Evolutionary conservation across 2,329 filamentous ascomycete species (phyloP), one percentile per base, ranked within the genome.

Genomic region (Claviceps cyperi): DNA sequence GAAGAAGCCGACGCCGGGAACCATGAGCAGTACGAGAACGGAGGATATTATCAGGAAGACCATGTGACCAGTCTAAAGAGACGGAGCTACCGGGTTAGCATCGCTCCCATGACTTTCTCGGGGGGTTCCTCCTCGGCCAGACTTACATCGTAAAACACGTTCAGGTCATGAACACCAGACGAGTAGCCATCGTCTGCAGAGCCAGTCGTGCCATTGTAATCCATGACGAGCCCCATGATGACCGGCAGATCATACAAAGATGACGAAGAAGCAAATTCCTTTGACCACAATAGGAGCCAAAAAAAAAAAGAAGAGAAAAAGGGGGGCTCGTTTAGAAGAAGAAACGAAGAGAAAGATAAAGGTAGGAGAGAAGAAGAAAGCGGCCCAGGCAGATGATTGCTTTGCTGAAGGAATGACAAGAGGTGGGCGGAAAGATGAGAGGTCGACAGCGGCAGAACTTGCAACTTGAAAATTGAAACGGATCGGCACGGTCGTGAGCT

Each of bases 1-100:
- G 76, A 94, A 94, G 75, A 94, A 92, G 49, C 87, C 89, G 61
- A 94, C 88, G 51, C 89, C 89, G 38, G 89, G 89, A 65, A 94
- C 88, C 88, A 94, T 94, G 63, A 94, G 80, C 58, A 94, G 73
- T 51, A 94, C 88, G 46, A 94, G 78, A 15, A 85, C 86, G 3
- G 87, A 78, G 36, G 79, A 80, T 49, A 80, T 79, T 60, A 89
- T 73, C 62, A 94, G 78, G 83, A 86, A 95, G 51, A 83, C 79
- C 61, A 94, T 80, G 69, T 94, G 81, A 62, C 88, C 89, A 52
- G 81, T 76, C 83, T 91, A 52, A 13, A 41, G 17, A 17, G 11
- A 4, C 6, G 13, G 35, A 15, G 28, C 22, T 49, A 47, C 37
- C 17, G 5, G 17, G 7, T 28, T 11, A 24, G 22, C 15, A 2